A percentile compares a stretch with the other conserved stretches of the same genome.
phyloP scores from a whole-genome alignment of 345 rosid species.

The Eucalyptus caleyi region DNA sequence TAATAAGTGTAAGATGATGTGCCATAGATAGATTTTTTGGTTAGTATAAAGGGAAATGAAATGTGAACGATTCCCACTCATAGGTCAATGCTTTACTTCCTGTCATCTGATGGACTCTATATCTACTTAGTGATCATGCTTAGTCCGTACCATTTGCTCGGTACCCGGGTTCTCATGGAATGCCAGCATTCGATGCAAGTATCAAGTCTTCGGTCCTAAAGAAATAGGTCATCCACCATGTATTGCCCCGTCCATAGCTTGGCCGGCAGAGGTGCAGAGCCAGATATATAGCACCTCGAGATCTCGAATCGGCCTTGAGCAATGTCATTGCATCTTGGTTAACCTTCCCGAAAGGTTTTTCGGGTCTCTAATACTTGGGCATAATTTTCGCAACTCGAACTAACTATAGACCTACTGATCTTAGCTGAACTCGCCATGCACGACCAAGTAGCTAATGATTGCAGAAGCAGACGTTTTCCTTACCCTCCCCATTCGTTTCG shows the following conservation, averaged over 20 bases:
- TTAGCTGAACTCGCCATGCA: neutral
- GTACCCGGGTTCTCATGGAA: neutral
- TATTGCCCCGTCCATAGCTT: neutral
- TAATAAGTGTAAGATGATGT: neutral
- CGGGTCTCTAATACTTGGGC: neutral
- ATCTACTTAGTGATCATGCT: neutral
- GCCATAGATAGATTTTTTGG: neutral
- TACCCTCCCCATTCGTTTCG: neutral
- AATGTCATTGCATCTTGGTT: neutral
- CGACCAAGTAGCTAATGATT: neutral
- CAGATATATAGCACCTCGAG: neutral
- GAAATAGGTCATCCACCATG: neutral
- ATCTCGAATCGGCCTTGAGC: neutral
- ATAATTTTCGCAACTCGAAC: neutral
- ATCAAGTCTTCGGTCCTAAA: neutral
- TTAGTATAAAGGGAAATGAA: neutral
- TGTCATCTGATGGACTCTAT: neutral
- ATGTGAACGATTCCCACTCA: neutral
- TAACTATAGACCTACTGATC: neutral
- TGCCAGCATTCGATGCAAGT: neutral
- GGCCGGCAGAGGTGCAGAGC: neutral
- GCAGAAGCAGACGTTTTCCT: neutral
- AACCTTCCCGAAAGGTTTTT: neutral
- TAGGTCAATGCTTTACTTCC: neutral
- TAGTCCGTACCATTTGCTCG: neutral